Evolutionary conservation across 2,329 filamentous ascomycete genomes (phyloP).

Genomic region (Fusarium palustre): DNA sequence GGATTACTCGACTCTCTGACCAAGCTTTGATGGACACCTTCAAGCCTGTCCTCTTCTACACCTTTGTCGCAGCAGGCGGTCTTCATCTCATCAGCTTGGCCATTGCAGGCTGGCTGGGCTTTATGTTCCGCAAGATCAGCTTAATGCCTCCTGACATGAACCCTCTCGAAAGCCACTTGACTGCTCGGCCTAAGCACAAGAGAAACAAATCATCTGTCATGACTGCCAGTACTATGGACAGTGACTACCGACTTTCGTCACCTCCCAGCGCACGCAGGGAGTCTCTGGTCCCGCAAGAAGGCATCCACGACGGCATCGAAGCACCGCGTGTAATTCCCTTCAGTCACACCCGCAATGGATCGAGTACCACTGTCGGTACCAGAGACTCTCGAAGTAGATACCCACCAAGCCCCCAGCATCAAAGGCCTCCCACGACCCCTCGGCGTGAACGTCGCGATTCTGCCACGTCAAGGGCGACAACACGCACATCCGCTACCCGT

Average conservation of each 20-base stretch:
- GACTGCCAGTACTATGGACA: constrained; percentile 57
- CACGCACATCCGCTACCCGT: constrained; percentile 59
- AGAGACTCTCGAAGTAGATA: constrained; percentile 67
- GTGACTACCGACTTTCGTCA: constrained; percentile 71
- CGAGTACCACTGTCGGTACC: constrained; percentile 66
- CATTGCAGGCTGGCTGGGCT: constrained; percentile 79
- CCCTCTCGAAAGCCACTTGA: constrained; percentile 87
- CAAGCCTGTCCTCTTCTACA: constrained; percentile 75
- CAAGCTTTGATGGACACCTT: constrained; percentile 69
- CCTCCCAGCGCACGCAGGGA: constrained; percentile 57
- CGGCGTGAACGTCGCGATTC: constrained; percentile 60
- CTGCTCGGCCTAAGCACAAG: constrained; percentile 77
- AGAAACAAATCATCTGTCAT: constrained; percentile 73
- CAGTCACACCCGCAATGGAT: constrained; percentile 78
- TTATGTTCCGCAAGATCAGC: constrained; percentile 85
- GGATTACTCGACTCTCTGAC: constrained; percentile 76
- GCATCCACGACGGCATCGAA: constrained; percentile 59
- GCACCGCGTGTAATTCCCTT: constrained; percentile 76
- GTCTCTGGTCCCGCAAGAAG: constrained; percentile 59
- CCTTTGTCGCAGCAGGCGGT: constrained; percentile 70
- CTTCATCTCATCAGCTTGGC: constrained; percentile 77
- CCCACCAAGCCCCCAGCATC: constrained; percentile 65
- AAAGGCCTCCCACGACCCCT: constrained; percentile 59
- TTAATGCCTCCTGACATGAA: constrained; percentile 94
- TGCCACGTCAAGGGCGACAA: constrained; percentile 58